These are phyloP conservation scores for Hydrangea macrophylla DNA, from an alignment of 148 eudicot species.

Conservation along the genomic window DNA sequence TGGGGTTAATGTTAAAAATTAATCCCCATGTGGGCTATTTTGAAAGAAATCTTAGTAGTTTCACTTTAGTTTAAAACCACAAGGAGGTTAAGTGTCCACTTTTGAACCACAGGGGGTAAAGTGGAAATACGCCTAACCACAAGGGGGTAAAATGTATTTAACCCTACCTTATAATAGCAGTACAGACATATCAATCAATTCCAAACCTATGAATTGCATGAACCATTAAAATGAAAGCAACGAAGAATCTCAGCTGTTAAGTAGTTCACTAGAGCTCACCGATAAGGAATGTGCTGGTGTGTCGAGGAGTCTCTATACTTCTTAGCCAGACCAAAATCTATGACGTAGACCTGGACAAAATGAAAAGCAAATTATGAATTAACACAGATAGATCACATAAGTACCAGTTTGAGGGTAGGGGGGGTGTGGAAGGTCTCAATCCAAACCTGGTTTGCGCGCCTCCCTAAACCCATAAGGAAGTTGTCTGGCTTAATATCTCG, in stretches of 20 bases:
- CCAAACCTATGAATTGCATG: not conserved
- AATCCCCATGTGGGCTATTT: too few species aligned
- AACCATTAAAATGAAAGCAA: not conserved
- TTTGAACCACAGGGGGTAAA: too few species aligned
- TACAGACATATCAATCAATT: slow-evolving; percentile 1
- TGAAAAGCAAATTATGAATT: slow-evolving; percentile 10
- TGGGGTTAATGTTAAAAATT: too few species aligned
- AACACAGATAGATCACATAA: slow-evolving; percentile 1
- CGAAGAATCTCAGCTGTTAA: not conserved
- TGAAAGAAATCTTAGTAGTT: too few species aligned
- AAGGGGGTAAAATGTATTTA: too few species aligned
- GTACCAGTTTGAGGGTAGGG: too few species aligned
- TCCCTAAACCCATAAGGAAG: slow-evolving; percentile 97
- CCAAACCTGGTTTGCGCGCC: slow-evolving; percentile 95
- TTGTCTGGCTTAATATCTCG: slow-evolving; percentile 99
- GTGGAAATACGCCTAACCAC: too few species aligned
- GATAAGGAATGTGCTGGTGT: slow-evolving; percentile 95
- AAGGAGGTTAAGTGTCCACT: too few species aligned
- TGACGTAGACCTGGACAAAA: slow-evolving; percentile 67
- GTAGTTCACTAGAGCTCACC: slow-evolving; percentile 35
- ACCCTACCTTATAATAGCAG: too few species aligned
- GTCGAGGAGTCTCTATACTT: slow-evolving; percentile 89
- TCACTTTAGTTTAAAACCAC: too few species aligned
- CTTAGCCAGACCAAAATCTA: slow-evolving; percentile 98
- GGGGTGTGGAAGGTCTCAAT: not conserved